Evolutionary conservation across 148 eudicot species (phyloP).

Genomic region (Amaranthus hypochondriacus): DNA sequence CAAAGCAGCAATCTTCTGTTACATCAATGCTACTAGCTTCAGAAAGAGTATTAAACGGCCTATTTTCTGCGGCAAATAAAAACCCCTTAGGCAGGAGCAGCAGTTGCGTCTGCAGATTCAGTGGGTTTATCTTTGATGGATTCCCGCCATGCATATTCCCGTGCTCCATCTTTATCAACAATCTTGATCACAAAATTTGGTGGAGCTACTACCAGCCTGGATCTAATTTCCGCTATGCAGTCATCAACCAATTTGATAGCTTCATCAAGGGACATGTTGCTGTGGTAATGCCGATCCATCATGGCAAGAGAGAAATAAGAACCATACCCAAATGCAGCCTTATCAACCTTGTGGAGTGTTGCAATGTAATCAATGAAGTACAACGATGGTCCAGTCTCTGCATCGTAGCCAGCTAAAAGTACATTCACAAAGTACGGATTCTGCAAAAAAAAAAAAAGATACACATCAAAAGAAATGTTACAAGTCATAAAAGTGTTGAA

Average conservation of each 20-base stretch:
- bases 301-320: slow-evolving; percentile 71
- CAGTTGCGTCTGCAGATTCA: slow-evolving; percentile 27
- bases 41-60: background rate
- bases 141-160: slow-evolving; percentile 74
- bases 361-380: slow-evolving; percentile 83
- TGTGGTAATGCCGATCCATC: slow-evolving; percentile 82
- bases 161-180: slow-evolving; percentile 76
- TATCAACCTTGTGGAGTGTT: slow-evolving; percentile 77
- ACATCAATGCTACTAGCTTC: slow-evolving; percentile 9
- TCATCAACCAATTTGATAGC: slow-evolving; percentile 73
- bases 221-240: slow-evolving; percentile 64
- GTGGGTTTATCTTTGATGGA: slow-evolving; percentile 49
- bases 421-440: slow-evolving; percentile 76
- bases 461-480: background rate
- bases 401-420: slow-evolving; percentile 77
- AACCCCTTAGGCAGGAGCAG: slow-evolving; percentile 13
- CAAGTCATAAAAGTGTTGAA: too few species aligned
- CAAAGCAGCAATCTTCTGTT: background rate
- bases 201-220: slow-evolving; percentile 84
- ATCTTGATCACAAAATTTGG: slow-evolving; percentile 85
- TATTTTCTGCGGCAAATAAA: background rate
- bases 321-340: slow-evolving; percentile 86
- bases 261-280: slow-evolving; percentile 70
- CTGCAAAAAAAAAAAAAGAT: slow-evolving; percentile 35
- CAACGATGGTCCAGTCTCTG: slow-evolving; percentile 75